A percentile compares a stretch with the other conserved stretches of the same genome.
phyloP scores from a whole-genome alignment of 2,329 filamentous ascomycete genomes.

The Dactylellina drechsleri region DNA sequence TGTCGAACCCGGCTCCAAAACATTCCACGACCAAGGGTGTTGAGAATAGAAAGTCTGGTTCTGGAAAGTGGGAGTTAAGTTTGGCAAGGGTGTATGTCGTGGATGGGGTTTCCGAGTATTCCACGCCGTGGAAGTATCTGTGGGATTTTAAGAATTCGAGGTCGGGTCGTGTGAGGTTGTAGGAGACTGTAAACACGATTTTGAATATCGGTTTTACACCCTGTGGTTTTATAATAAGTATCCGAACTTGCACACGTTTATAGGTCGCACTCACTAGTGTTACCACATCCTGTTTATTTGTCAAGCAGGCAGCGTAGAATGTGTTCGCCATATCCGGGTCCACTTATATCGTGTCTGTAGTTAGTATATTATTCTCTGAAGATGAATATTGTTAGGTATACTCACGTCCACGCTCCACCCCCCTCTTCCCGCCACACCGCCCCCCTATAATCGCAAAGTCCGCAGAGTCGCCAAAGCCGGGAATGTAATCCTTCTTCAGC shows the following conservation, averaged over 20 bases:
- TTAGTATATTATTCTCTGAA: slow-evolving; percentile 9
- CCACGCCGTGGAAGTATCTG: slow-evolving; percentile 61
- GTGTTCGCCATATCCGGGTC: slow-evolving; percentile 68
- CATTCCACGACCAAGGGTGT: slow-evolving; percentile 81
- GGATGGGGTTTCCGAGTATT: slow-evolving; percentile 56
- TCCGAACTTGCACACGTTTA: neutral
- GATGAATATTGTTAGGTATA: slow-evolving; percentile 12
- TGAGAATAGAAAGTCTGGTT: slow-evolving; percentile 66
- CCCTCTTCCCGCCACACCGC: slow-evolving; percentile 60
- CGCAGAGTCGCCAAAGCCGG: slow-evolving; percentile 79
- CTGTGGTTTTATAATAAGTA: slow-evolving; percentile 22
- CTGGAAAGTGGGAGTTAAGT: slow-evolving; percentile 20
- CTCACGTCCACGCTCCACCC: slow-evolving; percentile 47
- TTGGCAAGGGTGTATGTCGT: slow-evolving; percentile 7
- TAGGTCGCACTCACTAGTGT: slow-evolving; percentile 16
- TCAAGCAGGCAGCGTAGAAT: slow-evolving; percentile 80
- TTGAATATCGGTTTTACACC: slow-evolving; percentile 60
- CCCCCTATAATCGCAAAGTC: slow-evolving; percentile 85
- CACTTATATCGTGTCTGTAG: slow-evolving; percentile 67
- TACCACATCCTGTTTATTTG: slow-evolving; percentile 71
- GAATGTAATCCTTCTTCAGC: slow-evolving; percentile 86
- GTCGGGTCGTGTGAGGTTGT: slow-evolving; percentile 64
- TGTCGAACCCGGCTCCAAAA: slow-evolving; percentile 81
- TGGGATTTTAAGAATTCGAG: slow-evolving; percentile 63
- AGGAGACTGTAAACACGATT: slow-evolving; percentile 59